Conservation (phyloP, 2,329 filamentous ascomycete species). For the Neopestalotiopsis sp. region DNA sequence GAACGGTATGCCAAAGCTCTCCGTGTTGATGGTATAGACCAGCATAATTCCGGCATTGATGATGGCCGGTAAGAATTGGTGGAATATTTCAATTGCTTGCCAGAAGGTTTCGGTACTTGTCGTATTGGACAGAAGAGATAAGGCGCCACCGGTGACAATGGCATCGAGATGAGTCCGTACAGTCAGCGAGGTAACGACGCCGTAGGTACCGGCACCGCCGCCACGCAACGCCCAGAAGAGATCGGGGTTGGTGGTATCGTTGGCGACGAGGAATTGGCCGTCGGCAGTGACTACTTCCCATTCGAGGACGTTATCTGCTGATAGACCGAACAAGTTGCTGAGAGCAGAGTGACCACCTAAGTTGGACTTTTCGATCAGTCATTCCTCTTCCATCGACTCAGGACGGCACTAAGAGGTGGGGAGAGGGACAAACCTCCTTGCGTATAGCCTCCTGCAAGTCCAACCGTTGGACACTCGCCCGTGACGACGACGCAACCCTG, state of each 20-base stretch:
- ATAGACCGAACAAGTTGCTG: slow-evolving; percentile 59
- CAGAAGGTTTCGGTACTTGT: slow-evolving; percentile 1
- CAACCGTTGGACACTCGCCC: slow-evolving; percentile 58
- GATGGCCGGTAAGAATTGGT: slow-evolving; percentile 28
- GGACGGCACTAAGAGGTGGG: too few relatives aligned
- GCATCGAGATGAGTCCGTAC: slow-evolving; percentile 26
- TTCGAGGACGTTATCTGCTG: slow-evolving; percentile 60
- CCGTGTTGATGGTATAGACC: slow-evolving; percentile 26
- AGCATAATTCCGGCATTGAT: slow-evolving; percentile 28
- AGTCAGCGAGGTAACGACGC: slow-evolving; percentile 43
- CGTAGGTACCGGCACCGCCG: slow-evolving; percentile 55
- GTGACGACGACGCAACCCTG: slow-evolving; percentile 48
- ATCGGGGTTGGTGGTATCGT: slow-evolving; percentile 46
- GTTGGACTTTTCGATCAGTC: too few relatives aligned
- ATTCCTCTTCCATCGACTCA: too few relatives aligned
- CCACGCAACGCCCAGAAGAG: slow-evolving; percentile 59
- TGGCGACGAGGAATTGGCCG: slow-evolving; percentile 40
- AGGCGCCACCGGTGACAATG: slow-evolving; percentile 24
- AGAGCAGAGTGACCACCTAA: slow-evolving; percentile 58
- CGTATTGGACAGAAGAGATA: slow-evolving; percentile 23
- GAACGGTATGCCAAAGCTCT: slow-evolving; percentile 25
- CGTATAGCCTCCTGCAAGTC: slow-evolving; percentile 62
- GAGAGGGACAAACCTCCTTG: slow-evolving; percentile 48
- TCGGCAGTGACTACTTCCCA: slow-evolving; percentile 47
- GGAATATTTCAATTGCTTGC: slow-evolving; percentile 17